Evolutionary conservation across 345 rosid species (phyloP).

Genomic region (Toxicodendron radicans): DNA sequence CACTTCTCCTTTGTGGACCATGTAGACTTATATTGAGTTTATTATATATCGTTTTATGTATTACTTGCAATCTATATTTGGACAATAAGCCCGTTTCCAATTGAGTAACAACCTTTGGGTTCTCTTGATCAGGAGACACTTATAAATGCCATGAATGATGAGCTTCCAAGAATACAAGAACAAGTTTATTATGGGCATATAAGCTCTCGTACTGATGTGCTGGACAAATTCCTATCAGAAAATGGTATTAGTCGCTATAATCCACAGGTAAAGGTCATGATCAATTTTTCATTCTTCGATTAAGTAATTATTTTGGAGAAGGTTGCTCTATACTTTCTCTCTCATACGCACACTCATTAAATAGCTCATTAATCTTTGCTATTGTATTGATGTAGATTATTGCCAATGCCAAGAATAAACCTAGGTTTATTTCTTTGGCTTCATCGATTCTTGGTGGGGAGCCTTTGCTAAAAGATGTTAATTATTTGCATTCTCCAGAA

Average conservation of each 20-base stretch:
- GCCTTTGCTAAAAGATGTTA: slow-evolving; percentile 59
- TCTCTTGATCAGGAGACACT: slow-evolving; percentile 71
- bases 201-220: slow-evolving; percentile 76
- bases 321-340: background rate
- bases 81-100: background rate
- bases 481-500: slow-evolving; percentile 81
- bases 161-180: slow-evolving; percentile 91
- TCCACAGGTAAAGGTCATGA: slow-evolving; percentile 63
- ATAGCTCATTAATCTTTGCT: slow-evolving; percentile 8
- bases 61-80: background rate
- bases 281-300: slow-evolving; percentile 5
- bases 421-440: slow-evolving; percentile 66
- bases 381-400: slow-evolving; percentile 58
- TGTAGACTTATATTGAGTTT: background rate
- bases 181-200: slow-evolving; percentile 94
- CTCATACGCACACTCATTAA: background rate
- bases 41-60: no score
- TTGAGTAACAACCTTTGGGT: slow-evolving; percentile 16
- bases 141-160: slow-evolving; percentile 89
- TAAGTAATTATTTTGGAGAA: background rate
- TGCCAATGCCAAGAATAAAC: slow-evolving; percentile 59
- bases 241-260: slow-evolving; percentile 88
- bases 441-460: slow-evolving; percentile 59
- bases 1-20: background rate
- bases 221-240: slow-evolving; percentile 86